These are phyloP conservation scores for Curvularia hawaiiensis DNA, from an alignment of 2,329 filamentous ascomycete genomes.

Conservation along the genomic window DNA sequence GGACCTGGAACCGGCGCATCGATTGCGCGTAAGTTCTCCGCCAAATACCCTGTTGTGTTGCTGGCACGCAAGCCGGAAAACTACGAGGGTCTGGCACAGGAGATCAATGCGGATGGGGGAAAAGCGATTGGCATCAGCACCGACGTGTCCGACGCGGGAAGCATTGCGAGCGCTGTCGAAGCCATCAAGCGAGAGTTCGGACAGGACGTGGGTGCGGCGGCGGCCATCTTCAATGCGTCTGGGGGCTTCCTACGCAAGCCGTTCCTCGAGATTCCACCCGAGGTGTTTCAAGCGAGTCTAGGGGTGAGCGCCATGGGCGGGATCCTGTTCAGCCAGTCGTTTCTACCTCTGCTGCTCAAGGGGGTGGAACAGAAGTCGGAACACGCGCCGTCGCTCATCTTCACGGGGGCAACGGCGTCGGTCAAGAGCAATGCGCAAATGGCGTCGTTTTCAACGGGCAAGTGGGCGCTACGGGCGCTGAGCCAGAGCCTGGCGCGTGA, in stretches of 20 bases:
- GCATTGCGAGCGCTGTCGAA: constrained; percentile 66
- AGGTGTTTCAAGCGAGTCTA: constrained; percentile 60
- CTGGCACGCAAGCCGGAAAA: constrained; percentile 71
- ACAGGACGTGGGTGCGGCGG: constrained; percentile 53
- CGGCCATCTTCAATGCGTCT: constrained; percentile 73
- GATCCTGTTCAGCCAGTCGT: constrained; percentile 75
- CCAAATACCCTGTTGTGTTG: constrained; percentile 73
- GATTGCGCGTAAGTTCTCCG: constrained; percentile 64
- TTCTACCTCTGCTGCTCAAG: constrained; percentile 72
- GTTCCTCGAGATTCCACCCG: constrained; percentile 64
- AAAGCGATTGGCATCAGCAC: constrained; percentile 72
- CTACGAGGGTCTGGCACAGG: constrained; percentile 68
- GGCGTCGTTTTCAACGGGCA: constrained; percentile 75
- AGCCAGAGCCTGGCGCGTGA: constrained; percentile 78
- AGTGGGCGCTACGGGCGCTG: constrained; percentile 78
- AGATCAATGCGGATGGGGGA: constrained; percentile 71
- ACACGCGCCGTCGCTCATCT: constrained; percentile 78
- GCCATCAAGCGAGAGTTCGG: constrained; percentile 65
- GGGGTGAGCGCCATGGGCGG: constrained; percentile 63
- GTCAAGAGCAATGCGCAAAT: constrained; percentile 73
- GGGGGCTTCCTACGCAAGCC: constrained; percentile 64
- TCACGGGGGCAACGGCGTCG: constrained; percentile 86
- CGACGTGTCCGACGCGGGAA: constrained; percentile 63
- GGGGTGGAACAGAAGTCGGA: constrained; percentile 57
- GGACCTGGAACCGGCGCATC: constrained; percentile 73